Conservation (phyloP, 805 yeast species). For the Candida ovalis region DNA sequence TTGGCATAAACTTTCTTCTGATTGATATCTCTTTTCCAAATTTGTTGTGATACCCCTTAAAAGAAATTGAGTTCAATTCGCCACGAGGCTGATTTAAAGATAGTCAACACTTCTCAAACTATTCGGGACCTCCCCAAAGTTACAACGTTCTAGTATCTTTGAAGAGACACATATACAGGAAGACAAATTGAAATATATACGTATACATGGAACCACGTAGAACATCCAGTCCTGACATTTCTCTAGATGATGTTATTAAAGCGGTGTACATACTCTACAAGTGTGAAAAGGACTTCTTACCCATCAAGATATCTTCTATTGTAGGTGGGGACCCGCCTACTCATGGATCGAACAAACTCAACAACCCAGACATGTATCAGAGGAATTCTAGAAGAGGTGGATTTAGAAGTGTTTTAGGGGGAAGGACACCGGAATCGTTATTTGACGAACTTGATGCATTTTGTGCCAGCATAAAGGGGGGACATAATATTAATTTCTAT, state of each 20-base stretch:
- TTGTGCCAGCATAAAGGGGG: conserved; percentile 9
- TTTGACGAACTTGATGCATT: conserved; percentile 9
- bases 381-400: background rate
- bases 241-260: conserved; percentile 17
- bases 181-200: too few relatives aligned
- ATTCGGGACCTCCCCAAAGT: too few relatives aligned
- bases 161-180: too few relatives aligned
- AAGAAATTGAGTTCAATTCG: too few relatives aligned
- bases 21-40: too few relatives aligned
- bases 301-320: conserved; percentile 10
- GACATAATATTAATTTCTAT: conserved; percentile 7
- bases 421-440: conserved; percentile 9
- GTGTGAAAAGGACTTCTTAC: conserved; percentile 12
- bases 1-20: too few relatives aligned
- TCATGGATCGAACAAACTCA: conserved; percentile 6
- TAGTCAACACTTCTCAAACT: too few relatives aligned
- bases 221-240: background rate
- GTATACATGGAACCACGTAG: background rate
- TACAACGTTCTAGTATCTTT: too few relatives aligned
- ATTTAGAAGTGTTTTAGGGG: conserved; percentile 3
- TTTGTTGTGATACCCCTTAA: too few relatives aligned
- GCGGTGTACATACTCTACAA: conserved; percentile 18
- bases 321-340: conserved; percentile 11
- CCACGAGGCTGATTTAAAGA: too few relatives aligned
- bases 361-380: conserved; percentile 3